Base-by-base conservation (phyloP, 139 green algal genomes). In the Gonium pectorale region DNA sequence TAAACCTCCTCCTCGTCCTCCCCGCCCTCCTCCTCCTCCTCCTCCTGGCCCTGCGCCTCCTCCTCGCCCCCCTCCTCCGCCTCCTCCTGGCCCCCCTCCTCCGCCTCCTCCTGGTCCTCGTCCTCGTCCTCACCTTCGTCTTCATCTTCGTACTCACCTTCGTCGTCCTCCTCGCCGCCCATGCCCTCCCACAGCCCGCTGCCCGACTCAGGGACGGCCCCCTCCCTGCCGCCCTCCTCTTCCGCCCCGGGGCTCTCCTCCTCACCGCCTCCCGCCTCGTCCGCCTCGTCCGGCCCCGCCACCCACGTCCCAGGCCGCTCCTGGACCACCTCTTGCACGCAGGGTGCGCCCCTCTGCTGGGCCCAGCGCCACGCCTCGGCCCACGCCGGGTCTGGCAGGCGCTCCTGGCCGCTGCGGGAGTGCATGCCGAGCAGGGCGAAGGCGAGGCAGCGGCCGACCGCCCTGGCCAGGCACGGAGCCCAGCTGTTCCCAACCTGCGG, bases 401-500 rank as follows among this genome's bases (percentile, higher is more conserved):
- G n/a, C 31, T 11, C 70, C 46, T 79, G 70, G 29, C 43, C 67
- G 26, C 21, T 27, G 68, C 64, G 37, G 64, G 64, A 40, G 4
- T 3, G n/a, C 22, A 2, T 37, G 67, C 40, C 38, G 38, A 38
- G 43, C 46, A 79, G 46, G 19, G 70, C 46, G n/a, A 79, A 46
- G 19, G 31, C n/a, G 19, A 79, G 21, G 70, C 70, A 79, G 31
- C 70, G 46, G 11, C 70, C 70, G n/a, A 64, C 11, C 5, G 46
- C 70, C 46, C 31, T 13, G 1, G 70, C 24, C 31, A 79, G 46
- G 46, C 46, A 46, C 17, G 46, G 46, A n/a, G 70, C 70, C 70
- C 70, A 79, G 70, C 70, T 64, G 70, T 79, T 79, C 31, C 70
- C 70, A 5, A 79, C n/a, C 70, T 79, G 70, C 46, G 38, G n/a